Evolutionary conservation across 768 basidiomycete species (phyloP), one percentile per base, ranked within the genome.

Genomic region (Phanerodontia chrysosporium): DNA sequence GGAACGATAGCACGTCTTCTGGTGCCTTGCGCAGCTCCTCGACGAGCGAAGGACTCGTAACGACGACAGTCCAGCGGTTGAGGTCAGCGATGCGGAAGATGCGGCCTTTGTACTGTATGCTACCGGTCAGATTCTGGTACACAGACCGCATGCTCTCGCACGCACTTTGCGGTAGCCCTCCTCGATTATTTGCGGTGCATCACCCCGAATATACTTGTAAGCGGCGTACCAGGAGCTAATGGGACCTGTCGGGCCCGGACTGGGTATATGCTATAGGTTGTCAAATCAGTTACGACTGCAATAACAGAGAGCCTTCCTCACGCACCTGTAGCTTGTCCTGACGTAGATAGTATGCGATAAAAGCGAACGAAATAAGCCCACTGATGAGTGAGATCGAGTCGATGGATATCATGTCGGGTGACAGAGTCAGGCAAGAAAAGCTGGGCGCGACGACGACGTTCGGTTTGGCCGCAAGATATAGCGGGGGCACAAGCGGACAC

Each of bases 21-120:
- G 75, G 62, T 5, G 76, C 73, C 49, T 67, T 76, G 14, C 69
- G 65, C 9, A 81, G n/a, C 44, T 82, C 80, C 2, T 80, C 73
- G 36, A 78, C 63, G 3, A 71, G 58, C 27, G 67, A 55, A 0
- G 60, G 65, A 4, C 67, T 68, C 18, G 65, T 66, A 0, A 77
- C 48, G 18, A 83, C 45, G 29, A 82, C 72, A 0, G 67, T 55
- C 82, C 81, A 83, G n/a, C 65, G 65, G 10, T 30, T 24, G 2
- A 64, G 27, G 1, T 61, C 58, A 0, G 73, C 58, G 4, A 75
- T 59, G 49, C 71, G 76, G 64, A 76, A 78, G 5, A 70, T 57
- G 1, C 58, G 55, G 10, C 53, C 59, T 25, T 68, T 68, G 61
- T 71, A 59, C 74, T 74, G 24, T 12, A 4, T 27, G n/a, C 7